Evolutionary conservation across 345 rosid species (phyloP), one percentile per base, ranked within the genome.

Genomic region (Leavenworthia alabamica): DNA sequence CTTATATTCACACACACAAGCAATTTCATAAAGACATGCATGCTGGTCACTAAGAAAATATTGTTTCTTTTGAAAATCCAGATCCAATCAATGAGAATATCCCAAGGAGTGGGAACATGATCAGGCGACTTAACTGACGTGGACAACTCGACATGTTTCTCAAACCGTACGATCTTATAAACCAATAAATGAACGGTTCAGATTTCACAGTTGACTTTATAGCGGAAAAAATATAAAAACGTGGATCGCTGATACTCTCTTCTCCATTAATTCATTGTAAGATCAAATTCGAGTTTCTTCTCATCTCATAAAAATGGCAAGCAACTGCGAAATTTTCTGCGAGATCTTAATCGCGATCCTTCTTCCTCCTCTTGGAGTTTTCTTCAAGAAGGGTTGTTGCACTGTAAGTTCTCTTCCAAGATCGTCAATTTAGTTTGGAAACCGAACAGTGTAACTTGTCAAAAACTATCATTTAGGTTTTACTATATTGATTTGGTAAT

Each of bases 301-400:
- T 32, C 26, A 31, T 5, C 27, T 3, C 44, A 5, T 4, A 3
- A 9, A 77, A 60, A 90, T 88, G 97, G 80, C 94, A 33, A 72
- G 54, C 24, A 69, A 48, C 62, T 12, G 81, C 86, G 97, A 76
- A 62, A 80, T 88, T 56, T 60, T 62, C 66, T 90, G 97, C 76
- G 97, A 90, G 73, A 74, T 90, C 73, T 57, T 90, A 24, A 81
- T 90, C 71, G 96, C 97, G 7, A 60, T 90, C 61, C 36, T 90
- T 64, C 85, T 90, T 29, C 97, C 97, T 5, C 97, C 97, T 36
- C 57, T 90, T 27, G 97, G 97, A 22, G 91, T 90, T 62, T 88
- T 96, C 77, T 71, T 90, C 67, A 71, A 86, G 74, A 83, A 77
- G 55, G 97, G 97, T 17, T 90, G 97, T 59, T 90, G 97, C 86